A percentile compares a stretch with the other conserved stretches of the same genome.
Evolutionary conservation across 176 grass and related monocot genomes (phyloP).

Genomic region (Raddia guianensis): DNA sequence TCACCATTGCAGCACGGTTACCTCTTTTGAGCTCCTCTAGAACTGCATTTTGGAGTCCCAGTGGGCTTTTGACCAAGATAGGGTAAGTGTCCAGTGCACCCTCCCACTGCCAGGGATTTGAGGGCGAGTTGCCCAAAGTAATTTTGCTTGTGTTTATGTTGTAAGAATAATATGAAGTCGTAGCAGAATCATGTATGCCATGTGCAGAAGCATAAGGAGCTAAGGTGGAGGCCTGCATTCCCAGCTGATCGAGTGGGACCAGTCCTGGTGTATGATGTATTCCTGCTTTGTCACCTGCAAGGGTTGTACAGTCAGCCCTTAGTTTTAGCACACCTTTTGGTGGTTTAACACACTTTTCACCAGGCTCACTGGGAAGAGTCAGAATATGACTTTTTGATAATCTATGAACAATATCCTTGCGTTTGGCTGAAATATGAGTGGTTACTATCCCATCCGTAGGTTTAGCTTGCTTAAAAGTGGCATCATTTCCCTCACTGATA

Average conservation of each 20-base stretch:
- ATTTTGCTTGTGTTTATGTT: conserved; percentile 35
- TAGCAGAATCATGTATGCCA: conserved; percentile 31
- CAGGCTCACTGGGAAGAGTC: background rate
- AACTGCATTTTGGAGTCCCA: conserved; percentile 40
- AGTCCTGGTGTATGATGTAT: conserved; percentile 35
- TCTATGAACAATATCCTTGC: conserved; percentile 41
- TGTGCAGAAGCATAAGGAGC: conserved; percentile 47
- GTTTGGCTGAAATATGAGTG: conserved; percentile 35
- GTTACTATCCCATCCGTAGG: conserved; percentile 37
- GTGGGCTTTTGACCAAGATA: conserved; percentile 42
- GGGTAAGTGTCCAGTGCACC: conserved; percentile 20
- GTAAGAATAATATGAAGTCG: conserved; percentile 42
- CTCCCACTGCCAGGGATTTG: conserved; percentile 12
- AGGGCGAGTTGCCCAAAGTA: conserved; percentile 17
- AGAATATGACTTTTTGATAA: conserved; percentile 40
- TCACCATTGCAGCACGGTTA: conserved; percentile 12
- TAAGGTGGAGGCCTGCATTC: conserved; percentile 36
- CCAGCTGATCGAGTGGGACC: conserved; percentile 35
- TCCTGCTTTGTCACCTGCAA: conserved; percentile 30
- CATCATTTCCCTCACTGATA: conserved; percentile 17
- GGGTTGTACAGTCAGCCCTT: conserved; percentile 45
- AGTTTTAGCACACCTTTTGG: conserved; percentile 79
- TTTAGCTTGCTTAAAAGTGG: conserved; percentile 49
- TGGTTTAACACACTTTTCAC: conserved; percentile 34
- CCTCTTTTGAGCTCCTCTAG: conserved; percentile 34